These are phyloP conservation scores for Novakomyces olei DNA, from an alignment of 805 yeast genomes.

Conservation along the genomic window DNA sequence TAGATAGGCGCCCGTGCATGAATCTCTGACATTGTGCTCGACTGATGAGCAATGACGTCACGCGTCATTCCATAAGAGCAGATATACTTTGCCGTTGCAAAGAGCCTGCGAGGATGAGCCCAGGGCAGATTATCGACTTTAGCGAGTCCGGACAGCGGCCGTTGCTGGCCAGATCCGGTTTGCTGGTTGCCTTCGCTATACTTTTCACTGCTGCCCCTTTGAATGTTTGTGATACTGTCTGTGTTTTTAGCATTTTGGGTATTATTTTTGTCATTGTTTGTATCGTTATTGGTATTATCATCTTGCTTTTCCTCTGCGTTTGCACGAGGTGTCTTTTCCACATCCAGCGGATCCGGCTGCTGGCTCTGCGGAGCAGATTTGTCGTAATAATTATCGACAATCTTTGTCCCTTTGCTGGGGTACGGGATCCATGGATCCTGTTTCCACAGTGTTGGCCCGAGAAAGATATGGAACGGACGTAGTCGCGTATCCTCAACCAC, in stretches of 20 bases:
- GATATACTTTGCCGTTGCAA: constrained; percentile 20
- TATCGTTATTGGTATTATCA: not conserved
- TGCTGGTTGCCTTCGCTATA: too few species aligned
- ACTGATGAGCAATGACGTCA: constrained; percentile 31
- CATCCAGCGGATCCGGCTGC: too few species aligned
- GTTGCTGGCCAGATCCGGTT: too few species aligned
- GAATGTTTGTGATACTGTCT: too few species aligned
- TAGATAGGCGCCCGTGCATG: constrained; percentile 40
- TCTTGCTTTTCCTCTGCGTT: not conserved
- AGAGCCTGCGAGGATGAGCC: constrained; percentile 7
- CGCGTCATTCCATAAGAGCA: constrained; percentile 38
- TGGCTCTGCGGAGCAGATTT: too few species aligned
- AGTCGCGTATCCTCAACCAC: constrained; percentile 46
- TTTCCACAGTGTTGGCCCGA: constrained; percentile 42
- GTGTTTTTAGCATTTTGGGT: not conserved
- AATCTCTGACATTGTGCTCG: constrained; percentile 27
- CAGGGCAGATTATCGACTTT: constrained; percentile 7
- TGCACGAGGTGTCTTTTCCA: too few species aligned
- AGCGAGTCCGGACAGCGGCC: constrained; percentile 7
- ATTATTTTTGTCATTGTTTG: not conserved
- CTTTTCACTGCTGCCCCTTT: too few species aligned
- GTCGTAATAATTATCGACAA: constrained; percentile 40
- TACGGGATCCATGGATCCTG: constrained; percentile 45
- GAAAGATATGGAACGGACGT: constrained; percentile 29
- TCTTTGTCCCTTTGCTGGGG: constrained; percentile 28